phyloP scores from a whole-genome alignment of 1,284 basidiomycete species.

The Macrocybe sp. region DNA sequence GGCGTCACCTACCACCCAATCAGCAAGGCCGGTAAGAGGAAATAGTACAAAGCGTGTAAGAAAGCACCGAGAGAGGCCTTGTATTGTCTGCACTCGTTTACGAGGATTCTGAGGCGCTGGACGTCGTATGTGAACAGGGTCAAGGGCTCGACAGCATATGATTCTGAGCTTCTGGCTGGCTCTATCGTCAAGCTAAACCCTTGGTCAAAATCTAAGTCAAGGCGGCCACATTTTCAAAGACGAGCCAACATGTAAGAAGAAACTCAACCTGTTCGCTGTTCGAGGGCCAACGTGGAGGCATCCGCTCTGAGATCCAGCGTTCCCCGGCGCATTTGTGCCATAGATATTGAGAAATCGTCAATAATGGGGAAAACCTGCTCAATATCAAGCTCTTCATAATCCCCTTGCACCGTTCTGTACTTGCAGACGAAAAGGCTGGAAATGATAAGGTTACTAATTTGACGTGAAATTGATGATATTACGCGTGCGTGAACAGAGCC shows the following conservation, averaged over 20 bases:
- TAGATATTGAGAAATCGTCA: slow-evolving; percentile 44
- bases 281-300: slow-evolving; percentile 16
- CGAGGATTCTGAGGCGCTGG: slow-evolving; percentile 35
- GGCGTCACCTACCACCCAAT: no score
- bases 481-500: not conserved
- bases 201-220: slow-evolving; percentile 8
- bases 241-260: not conserved
- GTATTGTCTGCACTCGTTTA: slow-evolving; percentile 46
- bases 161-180: slow-evolving; percentile 25
- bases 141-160: slow-evolving; percentile 24
- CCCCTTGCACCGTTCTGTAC: slow-evolving; percentile 20
- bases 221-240: not conserved
- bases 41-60: no score
- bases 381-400: slow-evolving; percentile 31
- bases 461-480: not conserved
- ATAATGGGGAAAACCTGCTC: slow-evolving; percentile 47
- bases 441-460: not conserved
- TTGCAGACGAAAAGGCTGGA: slow-evolving; percentile 44
- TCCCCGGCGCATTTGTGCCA: slow-evolving; percentile 41
- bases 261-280: slow-evolving; percentile 16
- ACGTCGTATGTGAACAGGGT: slow-evolving; percentile 44
- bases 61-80: slow-evolving; percentile 15
- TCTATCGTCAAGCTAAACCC: slow-evolving; percentile 45
- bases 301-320: slow-evolving; percentile 21
- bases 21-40: no score